Conservation (phyloP, 2,329 filamentous ascomycete species). For the Passalora sequoiae region DNA sequence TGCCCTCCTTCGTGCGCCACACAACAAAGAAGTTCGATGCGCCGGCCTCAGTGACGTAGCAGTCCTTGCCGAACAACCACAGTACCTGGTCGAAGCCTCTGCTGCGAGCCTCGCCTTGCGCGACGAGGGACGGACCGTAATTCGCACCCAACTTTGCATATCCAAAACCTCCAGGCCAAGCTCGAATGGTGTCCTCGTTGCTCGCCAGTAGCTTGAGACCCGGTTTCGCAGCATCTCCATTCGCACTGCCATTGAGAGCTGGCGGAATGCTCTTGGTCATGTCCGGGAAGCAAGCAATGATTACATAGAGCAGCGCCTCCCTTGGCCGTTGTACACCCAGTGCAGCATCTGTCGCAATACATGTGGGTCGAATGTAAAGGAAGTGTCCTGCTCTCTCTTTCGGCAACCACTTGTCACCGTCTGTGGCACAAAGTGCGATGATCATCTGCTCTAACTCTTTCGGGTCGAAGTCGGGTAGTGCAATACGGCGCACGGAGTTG, state of each 20-base stretch:
- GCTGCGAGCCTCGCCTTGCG: slow-evolving; percentile 67
- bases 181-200: slow-evolving; percentile 75
- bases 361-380: slow-evolving; percentile 72
- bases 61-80: slow-evolving; percentile 80
- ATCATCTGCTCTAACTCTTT: slow-evolving; percentile 70
- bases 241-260: slow-evolving; percentile 25
- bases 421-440: slow-evolving; percentile 62
- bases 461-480: slow-evolving; percentile 68
- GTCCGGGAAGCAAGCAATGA: slow-evolving; percentile 49
- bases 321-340: slow-evolving; percentile 75
- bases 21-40: slow-evolving; percentile 89
- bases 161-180: slow-evolving; percentile 90
- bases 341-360: slow-evolving; percentile 76
- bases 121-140: slow-evolving; percentile 78
- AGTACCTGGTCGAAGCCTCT: slow-evolving; percentile 82
- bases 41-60: slow-evolving; percentile 81
- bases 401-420: slow-evolving; percentile 76
- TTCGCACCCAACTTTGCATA: slow-evolving; percentile 91
- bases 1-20: slow-evolving; percentile 59
- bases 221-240: slow-evolving; percentile 20
- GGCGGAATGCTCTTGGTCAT: slow-evolving; percentile 35
- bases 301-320: slow-evolving; percentile 84
- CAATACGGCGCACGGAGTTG: slow-evolving; percentile 56
- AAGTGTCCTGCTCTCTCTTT: slow-evolving; percentile 62
- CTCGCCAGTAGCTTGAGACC: slow-evolving; percentile 70